A percentile compares a stretch with the other conserved stretches of the same genome.
These are phyloP conservation scores for Wickerhamiella sergipiensis DNA, from an alignment of 805 yeast genomes.

Conservation along the genomic window DNA sequence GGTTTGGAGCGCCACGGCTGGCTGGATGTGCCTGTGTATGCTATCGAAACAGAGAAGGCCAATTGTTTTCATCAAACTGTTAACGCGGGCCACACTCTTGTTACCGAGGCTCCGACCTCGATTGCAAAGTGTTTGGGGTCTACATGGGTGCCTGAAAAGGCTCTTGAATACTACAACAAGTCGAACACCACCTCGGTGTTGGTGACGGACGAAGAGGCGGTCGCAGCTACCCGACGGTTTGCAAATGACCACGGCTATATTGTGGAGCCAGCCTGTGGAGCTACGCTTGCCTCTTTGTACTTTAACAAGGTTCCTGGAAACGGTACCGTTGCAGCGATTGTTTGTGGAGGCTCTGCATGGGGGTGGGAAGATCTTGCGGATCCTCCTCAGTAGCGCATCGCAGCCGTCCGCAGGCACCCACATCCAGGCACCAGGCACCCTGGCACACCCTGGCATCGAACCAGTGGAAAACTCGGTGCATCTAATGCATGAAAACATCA, in stretches of 20 bases:
- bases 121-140: constrained; percentile 57
- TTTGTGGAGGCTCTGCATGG: constrained; percentile 15
- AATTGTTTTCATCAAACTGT: constrained; percentile 34
- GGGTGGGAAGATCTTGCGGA: background rate
- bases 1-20: constrained; percentile 51
- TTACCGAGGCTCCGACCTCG: constrained; percentile 32
- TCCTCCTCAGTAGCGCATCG: background rate
- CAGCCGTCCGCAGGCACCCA: too few species aligned
- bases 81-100: constrained; percentile 31
- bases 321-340: constrained; percentile 13
- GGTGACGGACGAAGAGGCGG: constrained; percentile 43
- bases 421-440: too few species aligned
- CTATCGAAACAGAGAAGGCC: constrained; percentile 38
- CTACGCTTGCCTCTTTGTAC: constrained; percentile 38
- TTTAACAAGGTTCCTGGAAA: background rate
- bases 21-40: constrained; percentile 27
- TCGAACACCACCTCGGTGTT: constrained; percentile 32
- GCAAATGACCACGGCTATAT: constrained; percentile 37
- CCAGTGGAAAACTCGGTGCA: too few species aligned
- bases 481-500: too few species aligned
- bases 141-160: constrained; percentile 37
- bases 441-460: too few species aligned
- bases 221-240: constrained; percentile 37
- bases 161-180: constrained; percentile 33
- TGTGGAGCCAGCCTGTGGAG: constrained; percentile 67